Evolutionary conservation across 192 early-diverging fungal species (phyloP).

Genomic region (Pilaira anomala): DNA sequence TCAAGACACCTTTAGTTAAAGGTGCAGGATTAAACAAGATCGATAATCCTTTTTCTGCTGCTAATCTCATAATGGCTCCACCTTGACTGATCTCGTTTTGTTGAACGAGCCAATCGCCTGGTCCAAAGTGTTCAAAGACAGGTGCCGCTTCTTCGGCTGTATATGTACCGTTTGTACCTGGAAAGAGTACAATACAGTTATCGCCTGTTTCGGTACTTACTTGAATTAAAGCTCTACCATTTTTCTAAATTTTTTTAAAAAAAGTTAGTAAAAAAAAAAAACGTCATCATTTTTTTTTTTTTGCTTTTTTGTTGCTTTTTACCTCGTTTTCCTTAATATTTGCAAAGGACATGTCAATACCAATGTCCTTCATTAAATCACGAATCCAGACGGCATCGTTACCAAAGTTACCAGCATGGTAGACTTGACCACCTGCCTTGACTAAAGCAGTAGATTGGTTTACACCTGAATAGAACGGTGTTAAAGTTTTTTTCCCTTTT

Average conservation of each 20-base stretch:
- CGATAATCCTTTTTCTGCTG: constrained; percentile 57
- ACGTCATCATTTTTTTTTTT: background rate
- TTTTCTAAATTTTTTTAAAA: constrained; percentile 40
- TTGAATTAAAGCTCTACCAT: constrained; percentile 87
- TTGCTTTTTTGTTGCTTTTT: background rate
- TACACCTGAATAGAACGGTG: constrained; percentile 50
- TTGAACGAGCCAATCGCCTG: constrained; percentile 76
- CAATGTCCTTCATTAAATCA: constrained; percentile 57
- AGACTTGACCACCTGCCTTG: constrained; percentile 63
- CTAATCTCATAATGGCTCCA: constrained; percentile 58
- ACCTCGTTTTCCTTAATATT: constrained; percentile 49
- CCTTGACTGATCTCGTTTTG: constrained; percentile 85
- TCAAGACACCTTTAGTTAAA: constrained; percentile 44
- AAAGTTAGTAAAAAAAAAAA: background rate
- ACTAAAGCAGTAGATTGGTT: constrained; percentile 88
- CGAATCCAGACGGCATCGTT: constrained; percentile 75
- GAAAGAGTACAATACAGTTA: constrained; percentile 84
- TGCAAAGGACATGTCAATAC: constrained; percentile 66
- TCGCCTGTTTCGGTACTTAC: constrained; percentile 65
- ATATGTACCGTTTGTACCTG: constrained; percentile 71
- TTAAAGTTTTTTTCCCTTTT: background rate
- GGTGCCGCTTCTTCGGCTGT: constrained; percentile 44
- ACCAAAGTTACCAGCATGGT: constrained; percentile 80
- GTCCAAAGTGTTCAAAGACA: constrained; percentile 52
- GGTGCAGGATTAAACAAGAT: constrained; percentile 88